phyloP scores from a whole-genome alignment of 1,284 basidiomycete species.

The Cryptococcus sp. region DNA sequence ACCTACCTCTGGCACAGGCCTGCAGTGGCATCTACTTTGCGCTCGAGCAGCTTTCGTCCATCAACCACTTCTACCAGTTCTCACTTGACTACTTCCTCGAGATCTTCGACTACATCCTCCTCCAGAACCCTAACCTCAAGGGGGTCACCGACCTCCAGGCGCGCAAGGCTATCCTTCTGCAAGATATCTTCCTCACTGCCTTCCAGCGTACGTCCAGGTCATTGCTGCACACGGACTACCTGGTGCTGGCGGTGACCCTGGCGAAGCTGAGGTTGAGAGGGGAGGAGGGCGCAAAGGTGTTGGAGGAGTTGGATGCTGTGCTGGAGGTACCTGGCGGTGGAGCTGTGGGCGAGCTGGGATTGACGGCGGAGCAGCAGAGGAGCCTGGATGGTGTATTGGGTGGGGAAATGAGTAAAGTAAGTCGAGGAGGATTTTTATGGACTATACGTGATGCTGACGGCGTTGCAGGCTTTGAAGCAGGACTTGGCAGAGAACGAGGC shows the following conservation, averaged over 20 bases:
- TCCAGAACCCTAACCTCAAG: conserved; percentile 84
- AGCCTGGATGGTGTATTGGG: conserved; percentile 31
- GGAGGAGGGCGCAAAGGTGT: conserved; percentile 65
- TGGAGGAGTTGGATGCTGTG: conserved; percentile 83
- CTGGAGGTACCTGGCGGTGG: conserved; percentile 61
- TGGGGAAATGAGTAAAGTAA: conserved; percentile 58
- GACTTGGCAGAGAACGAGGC: conserved; percentile 64
- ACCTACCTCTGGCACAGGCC: conserved; percentile 89
- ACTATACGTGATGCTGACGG: background rate
- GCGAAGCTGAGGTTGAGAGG: conserved; percentile 80
- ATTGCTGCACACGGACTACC: conserved; percentile 83
- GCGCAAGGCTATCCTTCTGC: conserved; percentile 78
- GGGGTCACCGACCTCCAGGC: conserved; percentile 68
- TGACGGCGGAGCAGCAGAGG: conserved; percentile 33
- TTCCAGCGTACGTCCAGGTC: conserved; percentile 89
- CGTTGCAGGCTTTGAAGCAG: conserved; percentile 54
- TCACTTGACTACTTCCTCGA: conserved; percentile 97
- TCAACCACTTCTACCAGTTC: conserved; percentile 99
- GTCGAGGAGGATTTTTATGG: background rate
- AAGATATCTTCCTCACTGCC: conserved; percentile 85
- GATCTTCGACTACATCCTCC: conserved; percentile 92
- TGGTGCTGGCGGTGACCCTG: conserved; percentile 85
- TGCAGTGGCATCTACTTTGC: conserved; percentile 98
- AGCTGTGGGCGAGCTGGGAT: conserved; percentile 7
- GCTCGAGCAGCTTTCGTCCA: conserved; percentile 85